These are phyloP conservation scores for Xylaria sp. DNA, from an alignment of 2,329 filamentous ascomycete genomes.

Conservation along the genomic window DNA sequence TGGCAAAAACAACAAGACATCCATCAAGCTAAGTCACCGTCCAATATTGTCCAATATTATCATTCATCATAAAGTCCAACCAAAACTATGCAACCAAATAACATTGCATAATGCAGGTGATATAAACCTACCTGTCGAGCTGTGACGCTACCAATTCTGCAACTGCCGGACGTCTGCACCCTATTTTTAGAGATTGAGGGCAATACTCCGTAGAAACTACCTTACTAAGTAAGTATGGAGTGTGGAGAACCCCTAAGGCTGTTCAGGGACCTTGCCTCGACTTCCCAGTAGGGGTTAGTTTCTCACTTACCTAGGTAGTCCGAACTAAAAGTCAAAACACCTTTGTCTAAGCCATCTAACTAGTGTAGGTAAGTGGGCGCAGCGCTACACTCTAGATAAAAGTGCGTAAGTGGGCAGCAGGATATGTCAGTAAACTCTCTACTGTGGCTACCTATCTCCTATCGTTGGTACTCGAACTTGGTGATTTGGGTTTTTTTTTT, in stretches of 20 bases:
- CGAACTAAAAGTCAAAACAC: neutral
- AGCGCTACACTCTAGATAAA: neutral
- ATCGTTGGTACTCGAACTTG: neutral
- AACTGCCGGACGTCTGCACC: neutral
- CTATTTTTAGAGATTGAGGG: slow-evolving; percentile 1
- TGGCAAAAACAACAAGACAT: too few species aligned
- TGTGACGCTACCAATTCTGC: neutral
- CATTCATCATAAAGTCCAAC: neutral
- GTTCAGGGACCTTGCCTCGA: neutral
- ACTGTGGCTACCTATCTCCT: neutral
- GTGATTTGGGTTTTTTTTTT: neutral
- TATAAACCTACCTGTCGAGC: neutral
- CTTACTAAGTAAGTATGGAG: too few species aligned
- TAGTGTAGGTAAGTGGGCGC: neutral
- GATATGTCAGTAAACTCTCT: neutral
- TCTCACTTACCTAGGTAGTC: neutral
- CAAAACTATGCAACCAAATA: neutral
- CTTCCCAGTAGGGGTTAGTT: neutral
- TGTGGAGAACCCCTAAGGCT: neutral
- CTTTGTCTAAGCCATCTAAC: neutral
- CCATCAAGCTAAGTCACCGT: too few species aligned
- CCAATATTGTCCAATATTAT: too few species aligned
- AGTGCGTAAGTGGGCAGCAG: too few species aligned
- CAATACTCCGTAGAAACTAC: neutral
- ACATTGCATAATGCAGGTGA: neutral